Conservation (phyloP, 1,284 basidiomycete species). For the Taiwanofungus camphoratus region DNA sequence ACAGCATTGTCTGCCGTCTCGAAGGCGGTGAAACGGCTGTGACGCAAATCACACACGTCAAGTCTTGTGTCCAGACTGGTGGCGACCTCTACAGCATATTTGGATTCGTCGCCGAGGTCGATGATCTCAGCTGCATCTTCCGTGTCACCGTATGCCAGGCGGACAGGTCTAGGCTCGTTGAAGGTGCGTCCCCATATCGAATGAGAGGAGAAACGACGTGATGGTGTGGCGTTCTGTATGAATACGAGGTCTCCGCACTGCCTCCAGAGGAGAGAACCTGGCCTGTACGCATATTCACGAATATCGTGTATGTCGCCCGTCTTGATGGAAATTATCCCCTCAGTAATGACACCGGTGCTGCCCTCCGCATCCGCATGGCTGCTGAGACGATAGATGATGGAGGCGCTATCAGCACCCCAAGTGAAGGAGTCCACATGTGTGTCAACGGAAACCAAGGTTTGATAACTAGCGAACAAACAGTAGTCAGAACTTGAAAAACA, state of each 20-base stretch:
- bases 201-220: neutral
- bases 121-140: constrained; percentile 4
- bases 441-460: neutral
- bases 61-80: constrained; percentile 2
- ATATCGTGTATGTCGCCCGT: neutral
- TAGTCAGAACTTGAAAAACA: neutral
- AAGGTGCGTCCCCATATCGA: too few relatives aligned
- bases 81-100: constrained; percentile 6
- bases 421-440: constrained; percentile 5
- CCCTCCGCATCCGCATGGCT: constrained; percentile 6
- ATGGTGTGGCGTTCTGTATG: neutral
- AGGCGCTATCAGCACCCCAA: constrained; percentile 6
- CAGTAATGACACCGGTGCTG: neutral
- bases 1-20: constrained; percentile 6
- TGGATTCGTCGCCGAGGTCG: neutral
- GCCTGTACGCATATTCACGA: too few relatives aligned
- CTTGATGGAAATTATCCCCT: constrained; percentile 4
- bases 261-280: too few relatives aligned
- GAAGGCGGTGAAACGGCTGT: neutral
- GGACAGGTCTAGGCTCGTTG: too few relatives aligned
- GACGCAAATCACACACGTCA: constrained; percentile 5
- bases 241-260: neutral
- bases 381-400: constrained; percentile 4
- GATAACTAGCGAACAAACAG: neutral
- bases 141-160: constrained; percentile 1